These are phyloP conservation scores for Starmera quercuum DNA, from an alignment of 805 yeast genomes.

Conservation along the genomic window DNA sequence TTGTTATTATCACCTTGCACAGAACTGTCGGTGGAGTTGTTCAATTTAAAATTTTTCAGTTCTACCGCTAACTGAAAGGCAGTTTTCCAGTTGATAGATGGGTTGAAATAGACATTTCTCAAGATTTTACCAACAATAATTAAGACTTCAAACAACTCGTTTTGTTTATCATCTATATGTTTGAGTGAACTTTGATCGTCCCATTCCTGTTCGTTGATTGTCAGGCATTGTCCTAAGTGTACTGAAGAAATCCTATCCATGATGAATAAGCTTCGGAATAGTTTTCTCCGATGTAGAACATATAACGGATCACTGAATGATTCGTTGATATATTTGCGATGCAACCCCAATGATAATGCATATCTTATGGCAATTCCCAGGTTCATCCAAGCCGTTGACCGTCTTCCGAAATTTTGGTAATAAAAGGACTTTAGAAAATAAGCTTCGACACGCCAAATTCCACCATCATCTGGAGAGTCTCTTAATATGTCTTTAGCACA, in stretches of 20 bases:
- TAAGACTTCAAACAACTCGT: conserved; percentile 22
- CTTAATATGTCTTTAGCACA: conserved; percentile 25
- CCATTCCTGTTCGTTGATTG: conserved; percentile 30
- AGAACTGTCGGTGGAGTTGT: conserved; percentile 5
- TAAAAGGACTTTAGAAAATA: conserved; percentile 31
- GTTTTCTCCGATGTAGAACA: conserved; percentile 23
- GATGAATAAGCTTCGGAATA: conserved; percentile 27
- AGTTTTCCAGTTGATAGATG: conserved; percentile 21
- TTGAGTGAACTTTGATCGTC: conserved; percentile 23
- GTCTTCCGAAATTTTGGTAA: conserved; percentile 31
- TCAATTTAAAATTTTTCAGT: conserved; percentile 26
- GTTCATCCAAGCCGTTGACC: conserved; percentile 36
- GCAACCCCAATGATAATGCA: conserved; percentile 36
- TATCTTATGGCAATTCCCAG: conserved; percentile 33
- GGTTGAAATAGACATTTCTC: conserved; percentile 24
- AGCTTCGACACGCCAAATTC: conserved; percentile 34
- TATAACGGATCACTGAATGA: conserved; percentile 22
- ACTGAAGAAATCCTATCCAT: conserved; percentile 27
- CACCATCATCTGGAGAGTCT: conserved; percentile 29
- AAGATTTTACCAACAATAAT: conserved; percentile 24
- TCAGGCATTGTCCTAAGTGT: conserved; percentile 29
- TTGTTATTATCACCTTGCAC: not conserved
- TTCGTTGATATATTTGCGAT: conserved; percentile 31
- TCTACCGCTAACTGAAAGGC: conserved; percentile 29
- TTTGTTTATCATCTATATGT: conserved; percentile 19